phyloP scores from a whole-genome alignment of 805 yeast species.

The Komagataella phaffii region DNA sequence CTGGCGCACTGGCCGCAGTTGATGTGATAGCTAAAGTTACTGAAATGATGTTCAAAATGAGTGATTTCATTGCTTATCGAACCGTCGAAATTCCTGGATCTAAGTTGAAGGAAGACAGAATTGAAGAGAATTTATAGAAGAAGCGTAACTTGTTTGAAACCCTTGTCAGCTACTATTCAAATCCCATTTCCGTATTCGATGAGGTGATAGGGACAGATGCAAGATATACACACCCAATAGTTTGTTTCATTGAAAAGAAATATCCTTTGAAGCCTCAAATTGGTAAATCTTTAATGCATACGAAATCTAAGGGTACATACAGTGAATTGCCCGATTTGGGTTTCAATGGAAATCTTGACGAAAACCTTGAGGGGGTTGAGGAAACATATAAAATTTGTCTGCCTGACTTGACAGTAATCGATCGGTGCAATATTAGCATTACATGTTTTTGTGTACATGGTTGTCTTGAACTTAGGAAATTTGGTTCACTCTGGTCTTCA shows the following conservation, averaged over 20 bases:
- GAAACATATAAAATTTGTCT: no score
- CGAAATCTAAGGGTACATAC: not conserved
- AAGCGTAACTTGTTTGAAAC: not conserved
- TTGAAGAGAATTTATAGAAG: not conserved
- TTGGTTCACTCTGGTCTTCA: constrained; percentile 2
- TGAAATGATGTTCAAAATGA: not conserved
- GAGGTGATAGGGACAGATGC: not conserved
- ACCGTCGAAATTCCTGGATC: not conserved
- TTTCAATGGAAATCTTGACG: constrained; percentile 2
- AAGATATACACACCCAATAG: not conserved
- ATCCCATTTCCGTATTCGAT: not conserved
- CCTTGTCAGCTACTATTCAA: not conserved
- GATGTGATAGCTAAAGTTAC: not conserved
- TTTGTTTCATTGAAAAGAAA: not conserved
- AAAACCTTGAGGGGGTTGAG: no score
- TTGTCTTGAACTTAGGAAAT: no score
- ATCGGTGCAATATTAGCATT: no score
- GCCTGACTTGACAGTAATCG: no score
- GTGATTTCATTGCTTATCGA: not conserved
- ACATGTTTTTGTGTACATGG: not conserved
- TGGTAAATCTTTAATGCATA: constrained; percentile 6
- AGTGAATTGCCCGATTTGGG: not conserved
- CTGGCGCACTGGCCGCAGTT: not conserved
- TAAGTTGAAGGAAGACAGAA: not conserved
- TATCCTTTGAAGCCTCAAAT: constrained; percentile 11